These are phyloP conservation scores for Phytophthora hybrid DNA, from an alignment of 352 stramenopile species.

Conservation along the genomic window DNA sequence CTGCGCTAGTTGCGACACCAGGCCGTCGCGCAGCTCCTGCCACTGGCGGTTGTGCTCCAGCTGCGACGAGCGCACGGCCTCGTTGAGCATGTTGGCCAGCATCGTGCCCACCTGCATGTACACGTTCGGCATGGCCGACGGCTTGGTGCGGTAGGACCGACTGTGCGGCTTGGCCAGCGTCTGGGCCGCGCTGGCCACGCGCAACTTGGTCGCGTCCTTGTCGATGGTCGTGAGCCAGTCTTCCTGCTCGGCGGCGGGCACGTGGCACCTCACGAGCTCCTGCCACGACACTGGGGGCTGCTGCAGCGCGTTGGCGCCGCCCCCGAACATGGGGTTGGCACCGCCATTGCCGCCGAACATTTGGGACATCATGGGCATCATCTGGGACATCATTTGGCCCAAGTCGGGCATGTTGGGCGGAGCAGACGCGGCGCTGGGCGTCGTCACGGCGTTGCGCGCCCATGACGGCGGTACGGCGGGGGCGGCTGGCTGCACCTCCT, in stretches of 20 bases:
- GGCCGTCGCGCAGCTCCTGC: slow-evolving; percentile 57
- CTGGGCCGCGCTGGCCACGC: slow-evolving; percentile 39
- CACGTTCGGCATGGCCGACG: slow-evolving; percentile 61
- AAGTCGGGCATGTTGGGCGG: slow-evolving; percentile 63
- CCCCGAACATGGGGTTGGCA: slow-evolving; percentile 38
- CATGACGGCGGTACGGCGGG: slow-evolving; percentile 40
- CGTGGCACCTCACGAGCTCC: slow-evolving; percentile 72
- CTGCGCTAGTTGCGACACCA: slow-evolving; percentile 61
- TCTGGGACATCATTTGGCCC: slow-evolving; percentile 86
- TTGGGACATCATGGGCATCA: slow-evolving; percentile 91
- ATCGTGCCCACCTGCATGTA: slow-evolving; percentile 72
- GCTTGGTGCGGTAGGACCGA: slow-evolving; percentile 63
- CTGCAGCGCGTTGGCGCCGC: slow-evolving; percentile 39
- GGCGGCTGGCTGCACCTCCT: slow-evolving; percentile 10
- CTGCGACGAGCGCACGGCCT: slow-evolving; percentile 65
- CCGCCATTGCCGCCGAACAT: slow-evolving; percentile 62
- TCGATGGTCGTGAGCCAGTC: slow-evolving; percentile 78
- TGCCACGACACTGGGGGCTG: slow-evolving; percentile 61
- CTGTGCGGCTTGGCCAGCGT: slow-evolving; percentile 54
- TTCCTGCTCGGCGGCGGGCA: slow-evolving; percentile 59
- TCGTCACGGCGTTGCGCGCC: slow-evolving; percentile 29
- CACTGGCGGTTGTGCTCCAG: slow-evolving; percentile 67
- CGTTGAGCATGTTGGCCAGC: slow-evolving; percentile 67
- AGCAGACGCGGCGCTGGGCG: neutral
- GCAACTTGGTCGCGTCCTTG: slow-evolving; percentile 57